Conservation (phyloP, 2,329 filamentous ascomycete genomes). For the Paraphaeosphaeria minitans region DNA sequence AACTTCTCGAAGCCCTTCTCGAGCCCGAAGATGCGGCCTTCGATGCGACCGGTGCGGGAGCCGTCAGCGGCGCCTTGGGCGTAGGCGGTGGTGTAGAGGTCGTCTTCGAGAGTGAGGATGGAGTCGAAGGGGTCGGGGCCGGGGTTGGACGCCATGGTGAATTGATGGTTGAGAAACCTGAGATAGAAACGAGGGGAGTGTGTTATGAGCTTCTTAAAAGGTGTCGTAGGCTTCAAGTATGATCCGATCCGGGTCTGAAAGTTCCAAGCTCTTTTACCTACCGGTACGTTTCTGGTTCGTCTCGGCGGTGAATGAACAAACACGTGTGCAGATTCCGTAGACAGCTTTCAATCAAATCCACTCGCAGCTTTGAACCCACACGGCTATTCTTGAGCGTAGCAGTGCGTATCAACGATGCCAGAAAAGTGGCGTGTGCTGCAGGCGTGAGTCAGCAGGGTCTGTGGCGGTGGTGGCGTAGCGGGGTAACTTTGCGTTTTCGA, state of each 20-base stretch:
- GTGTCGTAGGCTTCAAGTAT: too few species aligned
- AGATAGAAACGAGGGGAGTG: too few species aligned
- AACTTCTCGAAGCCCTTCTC: slow-evolving; percentile 96
- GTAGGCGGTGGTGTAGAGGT: slow-evolving; percentile 85
- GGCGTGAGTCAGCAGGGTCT: slow-evolving; percentile 3
- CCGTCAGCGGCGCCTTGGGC: slow-evolving; percentile 76
- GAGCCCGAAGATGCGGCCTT: slow-evolving; percentile 88
- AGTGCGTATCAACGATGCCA: not conserved
- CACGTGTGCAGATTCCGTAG: too few species aligned
- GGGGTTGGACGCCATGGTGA: slow-evolving; percentile 15
- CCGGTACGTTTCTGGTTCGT: too few species aligned
- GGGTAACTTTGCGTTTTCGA: slow-evolving; percentile 1
- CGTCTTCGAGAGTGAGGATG: slow-evolving; percentile 65
- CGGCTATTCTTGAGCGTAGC: too few species aligned
- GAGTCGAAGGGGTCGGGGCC: slow-evolving; percentile 62
- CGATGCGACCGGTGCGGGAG: slow-evolving; percentile 74
- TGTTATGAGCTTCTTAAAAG: too few species aligned
- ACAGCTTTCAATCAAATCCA: not conserved
- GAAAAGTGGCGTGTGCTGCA: not conserved
- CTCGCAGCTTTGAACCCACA: not conserved
- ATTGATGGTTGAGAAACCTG: too few species aligned
- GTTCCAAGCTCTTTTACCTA: too few species aligned
- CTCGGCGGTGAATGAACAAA: too few species aligned
- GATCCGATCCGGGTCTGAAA: too few species aligned
- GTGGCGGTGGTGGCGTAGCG: slow-evolving; percentile 9